Conservation (phyloP, 352 stramenopile genomes). For the Lagenidium sp. region DNA sequence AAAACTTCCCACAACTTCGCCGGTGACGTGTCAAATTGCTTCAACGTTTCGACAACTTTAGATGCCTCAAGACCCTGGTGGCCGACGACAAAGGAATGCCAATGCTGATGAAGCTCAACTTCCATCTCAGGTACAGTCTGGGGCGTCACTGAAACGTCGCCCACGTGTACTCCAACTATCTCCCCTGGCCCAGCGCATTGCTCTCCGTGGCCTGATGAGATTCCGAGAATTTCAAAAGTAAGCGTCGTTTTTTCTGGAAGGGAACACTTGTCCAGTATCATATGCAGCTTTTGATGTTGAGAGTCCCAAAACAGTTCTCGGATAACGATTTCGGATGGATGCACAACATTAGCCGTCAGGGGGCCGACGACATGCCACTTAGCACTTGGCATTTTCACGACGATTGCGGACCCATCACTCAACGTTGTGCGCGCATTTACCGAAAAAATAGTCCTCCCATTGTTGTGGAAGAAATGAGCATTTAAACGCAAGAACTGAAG, state of each 20-base stretch:
- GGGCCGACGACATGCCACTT: constrained; percentile 27
- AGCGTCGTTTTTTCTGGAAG: constrained; percentile 19
- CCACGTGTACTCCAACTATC: constrained; percentile 20
- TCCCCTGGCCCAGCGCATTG: constrained; percentile 35
- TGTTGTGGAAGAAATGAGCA: constrained; percentile 44
- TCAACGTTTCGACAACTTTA: constrained; percentile 34
- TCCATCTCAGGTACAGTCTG: constrained; percentile 19
- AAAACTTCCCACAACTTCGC: constrained; percentile 36
- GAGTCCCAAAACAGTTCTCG: constrained; percentile 39
- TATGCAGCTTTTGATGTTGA: constrained; percentile 24
- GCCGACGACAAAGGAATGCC: constrained; percentile 40
- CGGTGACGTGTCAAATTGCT: constrained; percentile 36
- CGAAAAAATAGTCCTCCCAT: constrained; percentile 27
- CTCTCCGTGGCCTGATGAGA: constrained; percentile 8
- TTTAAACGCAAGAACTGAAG: constrained; percentile 46
- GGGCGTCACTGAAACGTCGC: too few relatives aligned
- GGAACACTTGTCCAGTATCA: constrained; percentile 22
- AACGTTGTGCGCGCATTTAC: constrained; percentile 25
- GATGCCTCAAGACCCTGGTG: constrained; percentile 30
- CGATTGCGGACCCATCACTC: constrained; percentile 11
- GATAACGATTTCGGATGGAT: constrained; percentile 17
- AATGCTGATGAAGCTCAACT: constrained; percentile 41
- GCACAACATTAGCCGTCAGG: constrained; percentile 15
- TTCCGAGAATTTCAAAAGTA: constrained; percentile 23
- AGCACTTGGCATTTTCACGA: constrained; percentile 33